These are phyloP conservation scores for Selaginella tamariscina DNA, from an alignment of 75 land plant genomes.

Conservation along the genomic window DNA sequence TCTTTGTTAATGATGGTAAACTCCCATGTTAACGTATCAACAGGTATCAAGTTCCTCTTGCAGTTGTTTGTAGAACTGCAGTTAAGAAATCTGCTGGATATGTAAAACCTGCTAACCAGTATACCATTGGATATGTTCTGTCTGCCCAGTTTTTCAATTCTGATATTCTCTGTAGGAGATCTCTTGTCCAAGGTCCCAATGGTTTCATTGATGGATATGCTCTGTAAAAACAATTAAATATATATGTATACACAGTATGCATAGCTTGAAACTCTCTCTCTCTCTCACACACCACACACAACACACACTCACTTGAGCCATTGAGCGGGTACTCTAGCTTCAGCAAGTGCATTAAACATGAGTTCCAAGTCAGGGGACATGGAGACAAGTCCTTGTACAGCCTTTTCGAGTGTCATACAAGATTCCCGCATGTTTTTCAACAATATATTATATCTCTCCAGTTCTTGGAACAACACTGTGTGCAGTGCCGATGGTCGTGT, in stretches of 20 bases:
- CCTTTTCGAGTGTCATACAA: slow-evolving; percentile 18
- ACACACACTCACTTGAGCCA: slow-evolving; percentile 34
- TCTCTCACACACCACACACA: too few relatives aligned
- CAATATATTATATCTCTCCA: slow-evolving; percentile 25
- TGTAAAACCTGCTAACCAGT: slow-evolving; percentile 29
- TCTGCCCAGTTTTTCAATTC: slow-evolving; percentile 26
- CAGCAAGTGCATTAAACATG: slow-evolving; percentile 22
- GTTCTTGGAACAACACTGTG: slow-evolving; percentile 27
- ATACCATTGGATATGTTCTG: slow-evolving; percentile 23
- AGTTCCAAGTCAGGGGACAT: slow-evolving; percentile 24
- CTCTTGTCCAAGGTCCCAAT: slow-evolving; percentile 28
- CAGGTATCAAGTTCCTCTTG: slow-evolving; percentile 23
- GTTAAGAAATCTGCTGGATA: slow-evolving; percentile 30
- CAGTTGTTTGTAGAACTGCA: slow-evolving; percentile 27
- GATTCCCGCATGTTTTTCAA: slow-evolving; percentile 19
- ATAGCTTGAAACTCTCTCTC: too few relatives aligned
- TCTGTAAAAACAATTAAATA: too few relatives aligned
- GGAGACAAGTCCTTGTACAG: slow-evolving; percentile 24
- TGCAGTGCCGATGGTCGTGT: slow-evolving; percentile 27
- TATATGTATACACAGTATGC: too few relatives aligned
- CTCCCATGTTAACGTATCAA: slow-evolving; percentile 28
- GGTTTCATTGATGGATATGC: slow-evolving; percentile 25
- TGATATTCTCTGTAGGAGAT: slow-evolving; percentile 18
- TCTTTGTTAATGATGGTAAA: slow-evolving; percentile 23
- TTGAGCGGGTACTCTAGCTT: slow-evolving; percentile 21